Percentiles rank a stretch among this genome's conserved stretches.
These are phyloP conservation scores for Quercus ilex DNA, from an alignment of 306 rosid genomes.

Conservation along the genomic window DNA sequence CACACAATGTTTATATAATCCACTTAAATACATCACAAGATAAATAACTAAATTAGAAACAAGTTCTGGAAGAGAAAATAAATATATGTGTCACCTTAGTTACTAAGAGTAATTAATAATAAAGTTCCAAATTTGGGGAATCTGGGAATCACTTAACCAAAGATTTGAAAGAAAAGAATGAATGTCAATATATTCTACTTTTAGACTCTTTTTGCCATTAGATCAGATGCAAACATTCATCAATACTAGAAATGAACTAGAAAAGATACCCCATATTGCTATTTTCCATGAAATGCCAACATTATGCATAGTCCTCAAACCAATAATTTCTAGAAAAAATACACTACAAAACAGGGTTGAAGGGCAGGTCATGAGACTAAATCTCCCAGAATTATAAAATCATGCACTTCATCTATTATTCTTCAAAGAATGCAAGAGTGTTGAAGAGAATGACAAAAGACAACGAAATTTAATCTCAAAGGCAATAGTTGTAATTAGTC, in stretches of 20 bases:
- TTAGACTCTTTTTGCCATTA: background rate
- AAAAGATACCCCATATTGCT: background rate
- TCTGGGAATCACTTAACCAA: background rate
- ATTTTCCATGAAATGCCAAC: background rate
- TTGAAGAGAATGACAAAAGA: no score
- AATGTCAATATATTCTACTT: background rate
- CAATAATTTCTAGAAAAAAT: no score
- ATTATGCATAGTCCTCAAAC: no score
- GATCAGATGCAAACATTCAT: background rate
- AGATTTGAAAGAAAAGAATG: background rate
- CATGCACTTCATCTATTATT: no score
- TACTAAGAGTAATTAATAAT: background rate
- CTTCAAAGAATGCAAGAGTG: no score
- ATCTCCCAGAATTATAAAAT: no score
- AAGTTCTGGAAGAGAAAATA: background rate
- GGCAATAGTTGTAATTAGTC: no score
- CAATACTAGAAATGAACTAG: background rate
- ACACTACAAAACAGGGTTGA: no score
- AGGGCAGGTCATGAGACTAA: no score
- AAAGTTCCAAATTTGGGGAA: background rate
- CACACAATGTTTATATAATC: background rate
- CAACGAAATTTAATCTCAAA: no score
- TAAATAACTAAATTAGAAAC: background rate
- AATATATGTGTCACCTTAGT: background rate
- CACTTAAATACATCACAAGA: background rate